phyloP scores from a whole-genome alignment of 345 rosid genomes.

The Eucalyptus shirleyi region DNA sequence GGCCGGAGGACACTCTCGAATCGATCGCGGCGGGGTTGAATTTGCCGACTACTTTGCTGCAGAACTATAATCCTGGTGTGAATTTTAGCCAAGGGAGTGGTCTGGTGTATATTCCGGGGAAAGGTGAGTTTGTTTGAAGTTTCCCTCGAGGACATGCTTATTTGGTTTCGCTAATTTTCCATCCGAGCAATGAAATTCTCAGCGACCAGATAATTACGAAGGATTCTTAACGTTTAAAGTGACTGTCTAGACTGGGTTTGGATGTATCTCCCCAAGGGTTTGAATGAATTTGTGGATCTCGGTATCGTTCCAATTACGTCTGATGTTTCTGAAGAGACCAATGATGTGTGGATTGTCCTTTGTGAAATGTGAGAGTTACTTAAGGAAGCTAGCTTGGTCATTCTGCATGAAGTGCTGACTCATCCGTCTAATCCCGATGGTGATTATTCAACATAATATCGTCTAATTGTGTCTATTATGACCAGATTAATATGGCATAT shows the following conservation, averaged over 20 bases:
- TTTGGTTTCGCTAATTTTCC: background rate
- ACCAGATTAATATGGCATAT: background rate
- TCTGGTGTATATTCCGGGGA: slow-evolving; percentile 54
- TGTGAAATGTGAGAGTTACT: background rate
- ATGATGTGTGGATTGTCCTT: background rate
- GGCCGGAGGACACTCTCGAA: slow-evolving; percentile 30
- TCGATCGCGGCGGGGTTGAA: slow-evolving; percentile 17
- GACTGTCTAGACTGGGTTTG: background rate
- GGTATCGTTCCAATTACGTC: background rate
- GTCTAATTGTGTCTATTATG: background rate
- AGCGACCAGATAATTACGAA: background rate
- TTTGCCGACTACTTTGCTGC: slow-evolving; percentile 25
- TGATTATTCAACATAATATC: background rate
- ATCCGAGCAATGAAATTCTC: background rate
- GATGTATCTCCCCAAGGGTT: background rate
- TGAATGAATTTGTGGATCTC: background rate
- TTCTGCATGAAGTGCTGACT: background rate
- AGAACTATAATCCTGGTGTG: slow-evolving; percentile 40
- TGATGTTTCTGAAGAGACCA: background rate
- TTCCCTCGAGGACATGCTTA: background rate
- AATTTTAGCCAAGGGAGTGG: slow-evolving; percentile 58
- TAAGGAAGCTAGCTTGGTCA: background rate
- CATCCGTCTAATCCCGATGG: background rate
- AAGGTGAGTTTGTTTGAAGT: slow-evolving; percentile 19
- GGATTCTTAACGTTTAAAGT: background rate